phyloP scores from a whole-genome alignment of 306 rosid genomes.

The Pyrus communis region DNA sequence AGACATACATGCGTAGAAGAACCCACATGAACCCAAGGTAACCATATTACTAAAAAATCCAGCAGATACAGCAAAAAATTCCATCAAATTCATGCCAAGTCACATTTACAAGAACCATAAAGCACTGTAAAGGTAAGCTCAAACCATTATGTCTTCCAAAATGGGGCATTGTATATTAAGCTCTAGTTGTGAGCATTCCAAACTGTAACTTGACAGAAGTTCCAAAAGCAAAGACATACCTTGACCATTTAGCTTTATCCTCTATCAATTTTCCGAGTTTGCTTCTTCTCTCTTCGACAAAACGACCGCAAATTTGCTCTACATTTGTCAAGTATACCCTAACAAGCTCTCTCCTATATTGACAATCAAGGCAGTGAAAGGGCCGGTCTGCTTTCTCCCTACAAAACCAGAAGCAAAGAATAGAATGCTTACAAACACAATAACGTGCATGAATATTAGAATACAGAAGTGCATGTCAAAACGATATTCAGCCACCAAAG shows the following conservation, averaged over 20 bases:
- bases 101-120: not conserved
- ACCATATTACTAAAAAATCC: not conserved
- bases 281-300: constrained; percentile 93
- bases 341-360: constrained; percentile 98
- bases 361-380: constrained; percentile 95
- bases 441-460: constrained; percentile 2
- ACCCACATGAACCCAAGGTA: not conserved
- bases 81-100: not conserved
- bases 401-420: constrained; percentile 30
- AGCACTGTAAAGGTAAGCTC: not conserved
- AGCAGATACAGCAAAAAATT: not conserved
- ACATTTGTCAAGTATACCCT: constrained; percentile 96
- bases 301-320: constrained; percentile 94
- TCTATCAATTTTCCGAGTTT: constrained; percentile 85
- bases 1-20: not conserved
- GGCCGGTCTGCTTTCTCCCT: constrained; percentile 97
- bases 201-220: not conserved
- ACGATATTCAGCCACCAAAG: not conserved
- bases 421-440: constrained; percentile 11
- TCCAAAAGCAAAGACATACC: constrained; percentile 41
- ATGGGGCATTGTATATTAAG: not conserved
- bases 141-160: not conserved
- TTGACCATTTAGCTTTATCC: constrained; percentile 96
- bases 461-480: not conserved
- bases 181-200: not conserved